phyloP scores from a whole-genome alignment of 345 rosid species.

The Xanthoceras sorbifolium region DNA sequence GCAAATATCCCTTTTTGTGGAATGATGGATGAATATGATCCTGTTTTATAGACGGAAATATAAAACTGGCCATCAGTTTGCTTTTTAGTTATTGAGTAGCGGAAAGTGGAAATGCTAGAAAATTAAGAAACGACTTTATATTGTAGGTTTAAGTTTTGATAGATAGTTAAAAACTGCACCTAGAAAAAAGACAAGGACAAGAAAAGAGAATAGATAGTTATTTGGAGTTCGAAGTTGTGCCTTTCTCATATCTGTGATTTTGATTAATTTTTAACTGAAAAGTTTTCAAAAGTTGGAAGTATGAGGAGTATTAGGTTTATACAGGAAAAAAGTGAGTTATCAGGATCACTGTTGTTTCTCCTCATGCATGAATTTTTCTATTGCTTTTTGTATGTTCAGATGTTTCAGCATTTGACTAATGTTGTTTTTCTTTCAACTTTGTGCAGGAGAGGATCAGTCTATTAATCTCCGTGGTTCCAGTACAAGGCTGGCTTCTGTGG shows the following conservation, averaged over 20 bases:
- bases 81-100: background rate
- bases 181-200: background rate
- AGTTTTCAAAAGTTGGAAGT: background rate
- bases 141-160: background rate
- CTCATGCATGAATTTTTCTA: background rate
- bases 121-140: background rate
- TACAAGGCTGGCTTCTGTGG: slow-evolving; percentile 40
- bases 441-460: slow-evolving; percentile 39
- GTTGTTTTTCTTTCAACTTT: background rate
- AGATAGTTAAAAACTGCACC: background rate
- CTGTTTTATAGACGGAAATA: too few species aligned
- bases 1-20: too few species aligned
- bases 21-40: too few species aligned
- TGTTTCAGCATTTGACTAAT: background rate
- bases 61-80: background rate
- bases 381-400: background rate
- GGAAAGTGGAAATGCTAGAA: background rate
- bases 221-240: background rate
- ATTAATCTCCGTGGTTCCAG: slow-evolving; percentile 35
- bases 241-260: background rate
- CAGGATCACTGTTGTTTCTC: background rate
- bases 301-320: background rate
- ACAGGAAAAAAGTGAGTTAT: background rate
- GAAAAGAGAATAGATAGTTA: background rate
- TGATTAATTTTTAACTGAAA: background rate